A percentile compares a stretch with the other conserved stretches of the same genome.
Evolutionary conservation across 345 rosid species (phyloP).

Genomic region (Brassica juncea): DNA sequence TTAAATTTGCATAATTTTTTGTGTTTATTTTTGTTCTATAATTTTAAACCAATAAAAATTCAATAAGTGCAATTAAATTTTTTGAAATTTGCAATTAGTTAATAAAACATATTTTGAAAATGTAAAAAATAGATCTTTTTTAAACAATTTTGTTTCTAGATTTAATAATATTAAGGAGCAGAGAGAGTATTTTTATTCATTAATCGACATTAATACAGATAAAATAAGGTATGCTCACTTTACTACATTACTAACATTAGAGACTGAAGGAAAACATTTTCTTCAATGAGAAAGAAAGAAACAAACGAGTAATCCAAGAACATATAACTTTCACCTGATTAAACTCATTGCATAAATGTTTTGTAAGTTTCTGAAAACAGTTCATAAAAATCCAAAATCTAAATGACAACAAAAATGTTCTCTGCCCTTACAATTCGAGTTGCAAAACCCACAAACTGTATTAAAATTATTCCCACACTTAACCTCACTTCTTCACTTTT

Average conservation of each 20-base stretch:
- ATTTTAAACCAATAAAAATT: no score
- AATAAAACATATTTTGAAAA: no score
- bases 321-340: not conserved
- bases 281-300: not conserved
- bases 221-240: no score
- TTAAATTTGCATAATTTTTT: no score
- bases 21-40: no score
- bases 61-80: no score
- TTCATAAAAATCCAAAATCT: not conserved
- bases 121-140: no score
- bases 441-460: not conserved
- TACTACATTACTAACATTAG: no score
- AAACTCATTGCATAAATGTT: not conserved
- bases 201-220: no score
- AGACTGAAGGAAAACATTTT: not conserved
- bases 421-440: not conserved
- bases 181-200: not conserved
- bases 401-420: not conserved
- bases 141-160: no score
- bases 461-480: not conserved
- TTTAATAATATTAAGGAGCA: no score
- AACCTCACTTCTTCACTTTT: conserved; percentile 26
- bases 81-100: no score
- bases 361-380: conserved; percentile 10
- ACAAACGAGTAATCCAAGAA: not conserved